Conservation (phyloP, 192 early-diverging fungal species). For the Podila minutissima region DNA sequence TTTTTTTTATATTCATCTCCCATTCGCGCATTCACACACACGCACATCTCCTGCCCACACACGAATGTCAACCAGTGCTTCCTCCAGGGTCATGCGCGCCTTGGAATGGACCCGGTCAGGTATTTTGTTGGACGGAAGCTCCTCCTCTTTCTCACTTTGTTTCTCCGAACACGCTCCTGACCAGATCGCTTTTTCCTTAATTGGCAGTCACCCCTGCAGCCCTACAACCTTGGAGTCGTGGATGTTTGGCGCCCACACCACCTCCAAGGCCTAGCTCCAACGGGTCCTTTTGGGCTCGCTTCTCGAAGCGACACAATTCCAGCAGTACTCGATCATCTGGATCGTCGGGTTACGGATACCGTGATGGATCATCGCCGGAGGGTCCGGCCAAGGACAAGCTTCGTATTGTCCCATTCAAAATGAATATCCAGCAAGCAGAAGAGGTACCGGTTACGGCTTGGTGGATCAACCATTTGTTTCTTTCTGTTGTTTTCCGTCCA, state of each 20-base stretch:
- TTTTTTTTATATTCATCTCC: background rate
- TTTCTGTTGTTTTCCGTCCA: too few species aligned
- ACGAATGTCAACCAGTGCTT: constrained; percentile 16
- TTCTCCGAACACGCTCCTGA: background rate
- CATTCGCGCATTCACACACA: constrained; percentile 3
- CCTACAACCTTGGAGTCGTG: background rate
- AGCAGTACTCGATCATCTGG: constrained; percentile 7
- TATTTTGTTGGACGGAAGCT: background rate
- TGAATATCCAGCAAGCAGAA: constrained; percentile 60
- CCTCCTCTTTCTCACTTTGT: background rate
- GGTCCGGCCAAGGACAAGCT: constrained; percentile 56
- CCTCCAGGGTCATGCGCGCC: constrained; percentile 8
- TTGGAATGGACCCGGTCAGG: constrained; percentile 11
- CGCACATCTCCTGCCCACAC: background rate
- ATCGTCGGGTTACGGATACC: constrained; percentile 20
- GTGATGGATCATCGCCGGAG: background rate
- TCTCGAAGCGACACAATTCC: background rate
- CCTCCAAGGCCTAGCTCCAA: too few species aligned
- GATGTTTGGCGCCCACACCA: too few species aligned
- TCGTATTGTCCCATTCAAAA: constrained; percentile 55
- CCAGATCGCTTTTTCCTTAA: background rate
- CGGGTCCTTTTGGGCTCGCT: background rate
- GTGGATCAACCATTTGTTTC: background rate
- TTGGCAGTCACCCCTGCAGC: background rate
- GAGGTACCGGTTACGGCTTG: constrained; percentile 28